Base-by-base conservation (phyloP, 345 rosid genomes). In the Eucalyptus brandiana region DNA sequence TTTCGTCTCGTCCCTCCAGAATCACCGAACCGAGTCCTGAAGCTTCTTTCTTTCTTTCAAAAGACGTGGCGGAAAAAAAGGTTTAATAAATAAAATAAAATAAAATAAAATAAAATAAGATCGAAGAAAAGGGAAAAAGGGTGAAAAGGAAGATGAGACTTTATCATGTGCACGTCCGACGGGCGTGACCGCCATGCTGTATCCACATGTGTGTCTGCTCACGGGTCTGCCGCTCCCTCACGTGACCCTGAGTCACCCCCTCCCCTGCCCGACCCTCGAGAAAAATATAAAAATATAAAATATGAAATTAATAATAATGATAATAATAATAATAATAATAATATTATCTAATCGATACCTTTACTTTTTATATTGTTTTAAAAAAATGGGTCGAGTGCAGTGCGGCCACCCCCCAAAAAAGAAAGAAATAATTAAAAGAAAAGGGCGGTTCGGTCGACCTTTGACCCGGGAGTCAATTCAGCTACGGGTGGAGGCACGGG, bases 131-230 rank as follows among this genome's bases (percentile, higher is more conserved):
- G 12, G 40, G 23, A 9, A 5, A 72, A 34, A 37, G 10, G 37
- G 37, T 11, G 21, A 6, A 6, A 32, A 9, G 26, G 7, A 37
- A 69, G 23, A 19, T 1, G 81, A n/a, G 12, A 76, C 83, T 18
- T 76, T 37, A 76, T 76, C 83, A 76, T 5, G 83, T 21, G 47
- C 94, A 91, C 91, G 93, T 94, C 94, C 87, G 86, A 37, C 90
- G 94, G 88, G 96, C 93, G 91, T 91, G 95, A 90, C 92, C 87
- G 94, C 93, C 96, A 90, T 91, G 93, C 93, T 92, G 95, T 92
- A 89, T 92, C 94, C 95, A 92, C 94, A 88, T 95, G 93, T 65
- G 89, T 86, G 85, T 17, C 95, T 92, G 93, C 81, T 92, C 94
- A 93, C 93, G 93, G 94, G 92, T 91, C 95, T 90, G 92, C 92